Conservation (phyloP, 371 early-diverging fungal genomes). For the Lichtheimia hyalospora region DNA sequence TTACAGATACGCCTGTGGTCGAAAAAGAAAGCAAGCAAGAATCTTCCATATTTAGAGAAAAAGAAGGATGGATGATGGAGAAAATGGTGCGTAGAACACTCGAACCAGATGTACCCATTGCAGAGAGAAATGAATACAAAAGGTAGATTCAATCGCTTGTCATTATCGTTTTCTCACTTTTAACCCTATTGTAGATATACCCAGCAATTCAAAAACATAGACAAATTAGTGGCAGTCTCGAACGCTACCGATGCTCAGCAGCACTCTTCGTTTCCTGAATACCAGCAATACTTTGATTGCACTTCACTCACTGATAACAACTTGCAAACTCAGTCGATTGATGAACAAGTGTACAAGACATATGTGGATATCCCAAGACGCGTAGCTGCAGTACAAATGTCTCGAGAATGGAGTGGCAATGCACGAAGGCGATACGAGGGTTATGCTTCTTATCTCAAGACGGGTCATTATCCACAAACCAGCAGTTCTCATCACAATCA, state of each 20-base stretch:
- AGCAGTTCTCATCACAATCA: slow-evolving; percentile 3
- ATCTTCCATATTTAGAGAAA: slow-evolving; percentile 20
- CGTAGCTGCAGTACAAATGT: slow-evolving; percentile 41
- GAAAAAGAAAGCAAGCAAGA: slow-evolving; percentile 23
- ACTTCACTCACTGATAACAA: slow-evolving; percentile 28
- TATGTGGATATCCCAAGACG: slow-evolving; percentile 50
- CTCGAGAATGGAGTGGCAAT: slow-evolving; percentile 35
- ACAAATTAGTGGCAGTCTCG: slow-evolving; percentile 31
- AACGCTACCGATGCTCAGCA: slow-evolving; percentile 11
- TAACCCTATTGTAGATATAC: slow-evolving; percentile 40
- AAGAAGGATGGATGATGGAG: slow-evolving; percentile 47
- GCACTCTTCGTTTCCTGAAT: slow-evolving; percentile 38
- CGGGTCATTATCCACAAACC: slow-evolving; percentile 30
- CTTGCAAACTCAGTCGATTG: slow-evolving; percentile 29
- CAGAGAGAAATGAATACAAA: slow-evolving; percentile 59
- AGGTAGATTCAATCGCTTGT: slow-evolving; percentile 33
- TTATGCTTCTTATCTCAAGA: slow-evolving; percentile 42
- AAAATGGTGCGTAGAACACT: slow-evolving; percentile 52
- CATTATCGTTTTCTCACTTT: neutral
- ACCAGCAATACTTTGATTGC: slow-evolving; percentile 47
- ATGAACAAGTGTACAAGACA: slow-evolving; percentile 48
- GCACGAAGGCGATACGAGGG: slow-evolving; percentile 49
- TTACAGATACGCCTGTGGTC: slow-evolving; percentile 4
- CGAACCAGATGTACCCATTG: slow-evolving; percentile 53
- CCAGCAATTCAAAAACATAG: slow-evolving; percentile 48